Conservation (phyloP, 371 early-diverging fungal species). For the Smittium mucronatum region DNA sequence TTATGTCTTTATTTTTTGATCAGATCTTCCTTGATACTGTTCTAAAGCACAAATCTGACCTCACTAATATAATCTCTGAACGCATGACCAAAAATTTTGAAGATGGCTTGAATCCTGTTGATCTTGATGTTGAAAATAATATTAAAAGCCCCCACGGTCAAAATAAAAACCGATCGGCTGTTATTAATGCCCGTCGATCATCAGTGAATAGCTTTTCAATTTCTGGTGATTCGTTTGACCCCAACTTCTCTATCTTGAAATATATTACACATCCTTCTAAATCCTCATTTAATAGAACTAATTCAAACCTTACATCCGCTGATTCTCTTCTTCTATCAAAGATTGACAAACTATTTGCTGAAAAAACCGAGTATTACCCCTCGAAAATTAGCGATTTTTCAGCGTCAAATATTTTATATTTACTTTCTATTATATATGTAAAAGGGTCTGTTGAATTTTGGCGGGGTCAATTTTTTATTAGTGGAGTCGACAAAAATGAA, state of each 20-base stretch:
- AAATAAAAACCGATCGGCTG: not conserved
- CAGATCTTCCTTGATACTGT: not conserved
- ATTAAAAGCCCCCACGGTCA: not conserved
- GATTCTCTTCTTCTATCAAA: not conserved
- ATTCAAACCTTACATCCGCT: not conserved
- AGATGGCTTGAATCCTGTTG: not conserved
- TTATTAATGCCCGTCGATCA: not conserved
- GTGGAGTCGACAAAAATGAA: not conserved
- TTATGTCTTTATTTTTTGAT: not conserved
- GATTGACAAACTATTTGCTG: not conserved
- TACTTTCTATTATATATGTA: not conserved
- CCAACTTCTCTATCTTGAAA: too few relatives aligned
- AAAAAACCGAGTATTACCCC: not conserved
- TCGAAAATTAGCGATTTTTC: not conserved
- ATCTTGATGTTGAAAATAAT: not conserved
- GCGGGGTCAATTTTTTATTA: not conserved
- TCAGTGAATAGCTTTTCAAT: not conserved
- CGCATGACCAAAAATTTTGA: not conserved
- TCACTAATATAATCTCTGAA: not conserved
- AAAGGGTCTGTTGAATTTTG: not conserved
- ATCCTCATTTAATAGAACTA: not conserved
- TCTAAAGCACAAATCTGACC: not conserved
- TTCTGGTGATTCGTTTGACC: too few relatives aligned
- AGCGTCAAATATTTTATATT: not conserved
- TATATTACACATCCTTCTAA: not conserved